These are phyloP conservation scores for Exophiala phaeomuriformis DNA, from an alignment of 2,329 filamentous ascomycete genomes.

Conservation along the genomic window DNA sequence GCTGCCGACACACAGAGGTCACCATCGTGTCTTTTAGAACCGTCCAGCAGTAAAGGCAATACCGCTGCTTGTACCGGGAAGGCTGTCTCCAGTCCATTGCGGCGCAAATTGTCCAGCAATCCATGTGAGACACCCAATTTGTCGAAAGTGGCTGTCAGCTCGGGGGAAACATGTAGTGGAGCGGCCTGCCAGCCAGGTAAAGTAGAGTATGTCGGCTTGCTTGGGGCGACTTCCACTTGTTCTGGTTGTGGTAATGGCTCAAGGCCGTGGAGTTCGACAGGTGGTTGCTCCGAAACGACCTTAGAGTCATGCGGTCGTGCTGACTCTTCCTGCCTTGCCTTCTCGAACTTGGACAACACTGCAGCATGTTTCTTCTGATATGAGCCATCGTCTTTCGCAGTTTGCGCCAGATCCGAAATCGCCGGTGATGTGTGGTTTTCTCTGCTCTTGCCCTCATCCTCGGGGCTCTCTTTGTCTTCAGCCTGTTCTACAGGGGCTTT, in stretches of 20 bases:
- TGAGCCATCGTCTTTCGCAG: constrained; percentile 34
- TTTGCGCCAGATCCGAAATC: constrained; percentile 33
- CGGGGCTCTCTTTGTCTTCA: constrained; percentile 6
- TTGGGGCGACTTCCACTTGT: constrained; percentile 42
- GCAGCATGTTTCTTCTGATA: constrained; percentile 24
- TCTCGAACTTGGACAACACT: constrained; percentile 30
- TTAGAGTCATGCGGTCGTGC: not conserved
- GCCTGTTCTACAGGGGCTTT: constrained; percentile 23
- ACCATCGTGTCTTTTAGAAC: constrained; percentile 54
- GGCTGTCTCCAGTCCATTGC: constrained; percentile 62
- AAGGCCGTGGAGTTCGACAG: constrained; percentile 52
- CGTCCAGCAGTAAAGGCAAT: constrained; percentile 69
- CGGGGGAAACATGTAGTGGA: constrained; percentile 39
- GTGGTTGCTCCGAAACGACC: constrained; percentile 17
- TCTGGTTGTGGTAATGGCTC: constrained; percentile 75
- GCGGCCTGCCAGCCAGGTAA: constrained; percentile 73
- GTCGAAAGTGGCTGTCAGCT: constrained; percentile 52
- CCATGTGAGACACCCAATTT: constrained; percentile 57
- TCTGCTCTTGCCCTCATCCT: constrained; percentile 1
- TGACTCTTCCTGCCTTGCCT: constrained; percentile 20
- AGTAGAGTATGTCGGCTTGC: constrained; percentile 64
- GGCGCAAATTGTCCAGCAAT: constrained; percentile 54
- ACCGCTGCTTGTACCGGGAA: constrained; percentile 75
- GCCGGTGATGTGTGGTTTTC: constrained; percentile 15
- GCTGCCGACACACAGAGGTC: constrained; percentile 88